A percentile compares a stretch with the other conserved stretches of the same genome.
phyloP scores from a whole-genome alignment of 2,329 filamentous ascomycete genomes.

The Leptographium wingfieldii region DNA sequence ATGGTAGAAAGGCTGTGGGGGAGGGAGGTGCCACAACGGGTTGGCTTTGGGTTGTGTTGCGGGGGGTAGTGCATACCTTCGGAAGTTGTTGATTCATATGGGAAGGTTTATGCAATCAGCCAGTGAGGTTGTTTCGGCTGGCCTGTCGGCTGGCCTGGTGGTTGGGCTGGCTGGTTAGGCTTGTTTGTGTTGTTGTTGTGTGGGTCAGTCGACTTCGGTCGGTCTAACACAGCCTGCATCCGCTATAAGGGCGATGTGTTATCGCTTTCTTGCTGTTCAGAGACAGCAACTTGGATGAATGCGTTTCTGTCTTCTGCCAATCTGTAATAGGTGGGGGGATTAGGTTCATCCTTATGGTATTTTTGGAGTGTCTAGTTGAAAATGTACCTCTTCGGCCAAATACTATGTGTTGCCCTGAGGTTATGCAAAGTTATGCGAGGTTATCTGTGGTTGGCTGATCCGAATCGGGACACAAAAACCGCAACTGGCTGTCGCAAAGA shows the following conservation, averaged over 20 bases:
- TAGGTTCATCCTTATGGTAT: not conserved
- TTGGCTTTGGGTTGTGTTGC: conserved; percentile 7
- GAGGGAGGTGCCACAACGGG: conserved; percentile 8
- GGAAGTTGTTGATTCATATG: conserved; percentile 34
- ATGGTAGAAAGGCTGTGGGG: conserved; percentile 1
- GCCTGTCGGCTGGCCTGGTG: conserved; percentile 1
- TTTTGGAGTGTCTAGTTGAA: not conserved
- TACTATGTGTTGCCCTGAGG: not conserved
- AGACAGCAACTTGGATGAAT: not conserved
- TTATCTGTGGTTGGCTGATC: not conserved
- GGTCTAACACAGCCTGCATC: not conserved
- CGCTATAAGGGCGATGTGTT: not conserved
- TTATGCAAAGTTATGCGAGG: not conserved
- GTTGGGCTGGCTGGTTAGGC: conserved; percentile 3
- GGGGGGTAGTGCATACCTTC: conserved; percentile 23
- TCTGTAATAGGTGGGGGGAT: not conserved
- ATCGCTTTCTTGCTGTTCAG: not conserved
- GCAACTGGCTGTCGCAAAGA: not conserved
- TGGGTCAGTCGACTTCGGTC: not conserved
- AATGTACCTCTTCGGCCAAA: not conserved
- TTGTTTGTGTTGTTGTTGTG: not conserved
- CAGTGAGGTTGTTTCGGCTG: conserved; percentile 3
- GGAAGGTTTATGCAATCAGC: conserved; percentile 4
- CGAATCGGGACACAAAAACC: not conserved
- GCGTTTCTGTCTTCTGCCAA: not conserved